phyloP scores from a whole-genome alignment of 176 grass and related monocot species.

The Themeda triandra region DNA sequence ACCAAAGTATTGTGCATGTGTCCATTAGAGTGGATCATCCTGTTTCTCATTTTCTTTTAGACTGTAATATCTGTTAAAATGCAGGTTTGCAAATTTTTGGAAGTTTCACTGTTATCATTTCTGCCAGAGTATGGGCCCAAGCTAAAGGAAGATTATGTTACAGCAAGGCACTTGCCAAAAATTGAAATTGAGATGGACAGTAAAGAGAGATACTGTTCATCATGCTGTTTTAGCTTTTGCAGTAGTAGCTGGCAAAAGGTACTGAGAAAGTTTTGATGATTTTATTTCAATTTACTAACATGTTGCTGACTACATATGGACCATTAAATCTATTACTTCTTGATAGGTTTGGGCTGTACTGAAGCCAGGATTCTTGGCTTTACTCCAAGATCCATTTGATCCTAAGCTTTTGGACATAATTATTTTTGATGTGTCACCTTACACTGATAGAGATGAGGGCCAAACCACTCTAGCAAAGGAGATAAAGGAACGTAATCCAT shows the following conservation, averaged over 20 bases:
- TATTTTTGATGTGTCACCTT: slow-evolving; percentile 68
- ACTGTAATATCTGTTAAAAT: slow-evolving; percentile 20
- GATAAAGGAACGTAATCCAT: slow-evolving; percentile 73
- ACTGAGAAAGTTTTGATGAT: not conserved
- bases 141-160: slow-evolving; percentile 82
- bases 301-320: not conserved
- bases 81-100: slow-evolving; percentile 74
- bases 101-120: slow-evolving; percentile 70
- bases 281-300: slow-evolving; percentile 1
- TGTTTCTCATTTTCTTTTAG: slow-evolving; percentile 23
- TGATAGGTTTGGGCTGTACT: slow-evolving; percentile 83
- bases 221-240: slow-evolving; percentile 50
- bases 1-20: not conserved
- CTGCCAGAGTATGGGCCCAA: slow-evolving; percentile 72
- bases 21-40: not conserved
- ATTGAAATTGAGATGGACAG: slow-evolving; percentile 46
- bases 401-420: slow-evolving; percentile 82
- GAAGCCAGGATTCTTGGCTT: slow-evolving; percentile 85
- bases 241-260: slow-evolving; percentile 76
- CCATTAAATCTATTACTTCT: slow-evolving; percentile 7
- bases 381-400: slow-evolving; percentile 84
- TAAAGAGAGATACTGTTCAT: slow-evolving; percentile 45
- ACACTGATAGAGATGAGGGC: slow-evolving; percentile 41
- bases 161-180: slow-evolving; percentile 58
- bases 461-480: slow-evolving; percentile 57